Evolutionary conservation across 345 rosid species (phyloP).

Genomic region (Hibiscus tridactylites): DNA sequence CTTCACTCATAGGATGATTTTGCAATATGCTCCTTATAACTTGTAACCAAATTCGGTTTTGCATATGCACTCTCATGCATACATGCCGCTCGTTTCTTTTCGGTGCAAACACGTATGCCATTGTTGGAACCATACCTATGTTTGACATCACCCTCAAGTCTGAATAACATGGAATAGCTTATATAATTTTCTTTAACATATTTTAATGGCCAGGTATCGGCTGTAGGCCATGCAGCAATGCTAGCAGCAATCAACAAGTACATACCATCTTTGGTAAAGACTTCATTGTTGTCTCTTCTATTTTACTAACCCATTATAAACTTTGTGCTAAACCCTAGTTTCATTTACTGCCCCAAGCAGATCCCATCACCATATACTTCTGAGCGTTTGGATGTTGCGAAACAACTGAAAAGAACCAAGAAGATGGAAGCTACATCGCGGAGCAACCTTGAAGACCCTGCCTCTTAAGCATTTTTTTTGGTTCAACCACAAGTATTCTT

Average conservation of each 20-base stretch:
- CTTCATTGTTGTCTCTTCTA: not conserved
- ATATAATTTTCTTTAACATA: too few species aligned
- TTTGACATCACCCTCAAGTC: too few species aligned
- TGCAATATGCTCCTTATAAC: too few species aligned
- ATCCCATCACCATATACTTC: slow-evolving; percentile 60
- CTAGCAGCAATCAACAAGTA: slow-evolving; percentile 49
- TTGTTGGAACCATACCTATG: not conserved
- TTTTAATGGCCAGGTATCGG: slow-evolving; percentile 36
- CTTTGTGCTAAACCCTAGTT: slow-evolving; percentile 5
- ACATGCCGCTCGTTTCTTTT: not conserved
- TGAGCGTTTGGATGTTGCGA: slow-evolving; percentile 42
- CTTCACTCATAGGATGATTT: not conserved
- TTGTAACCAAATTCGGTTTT: not conserved
- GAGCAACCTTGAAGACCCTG: slow-evolving; percentile 39
- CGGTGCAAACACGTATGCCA: not conserved
- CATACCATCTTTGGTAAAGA: slow-evolving; percentile 49
- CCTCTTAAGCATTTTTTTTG: slow-evolving; percentile 4
- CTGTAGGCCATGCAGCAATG: slow-evolving; percentile 58
- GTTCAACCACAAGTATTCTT: too few species aligned
- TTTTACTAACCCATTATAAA: not conserved
- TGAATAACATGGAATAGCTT: too few species aligned
- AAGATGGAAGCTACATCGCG: slow-evolving; percentile 38
- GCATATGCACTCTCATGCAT: not conserved
- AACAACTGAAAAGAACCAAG: slow-evolving; percentile 49
- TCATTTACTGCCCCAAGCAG: slow-evolving; percentile 17